Base-by-base conservation (phyloP, 257 asterid species). In the Solanum ossicruentum region DNA sequence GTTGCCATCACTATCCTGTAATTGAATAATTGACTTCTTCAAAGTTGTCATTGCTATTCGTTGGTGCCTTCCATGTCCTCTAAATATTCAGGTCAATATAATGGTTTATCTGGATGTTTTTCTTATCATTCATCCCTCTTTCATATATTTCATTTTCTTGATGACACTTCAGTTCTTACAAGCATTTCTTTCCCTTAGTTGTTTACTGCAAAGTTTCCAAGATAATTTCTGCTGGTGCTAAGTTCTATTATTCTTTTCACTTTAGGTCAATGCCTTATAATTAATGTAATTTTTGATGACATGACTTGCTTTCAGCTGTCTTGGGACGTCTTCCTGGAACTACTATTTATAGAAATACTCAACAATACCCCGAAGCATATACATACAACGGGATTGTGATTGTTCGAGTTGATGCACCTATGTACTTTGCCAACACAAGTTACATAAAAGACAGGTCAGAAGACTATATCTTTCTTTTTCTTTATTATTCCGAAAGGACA, bases 291-390 rank as follows among this genome's bases (percentile, higher is more conserved):
- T 78, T 77, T 6, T 16, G 10, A 52, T 78, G 65, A 52, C 49
- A 78, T 78, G 86, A 83, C 49, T 82, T 86, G 81, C 81, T 82
- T 84, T 89, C 97, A 96, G 99, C 99, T 88, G 90, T 91, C 87
- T 92, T 96, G 92, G 98, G 99, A 32, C 98, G 99, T 72, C 92
- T 96, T 87, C 99, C 99, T 86, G 99, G 98, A 55, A 96, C 99
- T 52, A 96, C 99, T 39, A 90, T 96, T 71, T 96, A 96, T 61
- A 91, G 99, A 90, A 96, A 96, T 88, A 87, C 88, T 84, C 93
- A 93, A 88, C 99, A 96, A 88, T 96, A 96, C 88, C 99, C 99
- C 41, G 99, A 96, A 89, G 96, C 99, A 70, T 94, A 94, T 91
- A 94, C 98, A 78, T 96, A 94, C 90, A 95, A 96, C 0, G 99